Base-by-base conservation (phyloP, 306 rosid genomes). In the Medicago lupulina region DNA sequence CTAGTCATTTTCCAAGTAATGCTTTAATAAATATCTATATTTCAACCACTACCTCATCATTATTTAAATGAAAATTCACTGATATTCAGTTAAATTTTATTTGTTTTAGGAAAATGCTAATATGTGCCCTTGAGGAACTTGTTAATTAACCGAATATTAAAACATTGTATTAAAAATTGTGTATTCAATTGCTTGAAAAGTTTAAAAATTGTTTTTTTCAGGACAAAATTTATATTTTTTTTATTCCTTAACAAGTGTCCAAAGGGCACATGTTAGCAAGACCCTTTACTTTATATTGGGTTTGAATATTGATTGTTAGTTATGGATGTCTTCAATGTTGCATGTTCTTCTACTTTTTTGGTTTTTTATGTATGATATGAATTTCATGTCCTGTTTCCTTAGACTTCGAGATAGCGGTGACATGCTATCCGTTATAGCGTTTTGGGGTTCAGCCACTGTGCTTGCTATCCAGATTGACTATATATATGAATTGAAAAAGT, bases 351-450 rank as follows among this genome's bases (percentile, higher is more conserved):
- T 14, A 59, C 0, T 7, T 60, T 60, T 61, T 61, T 6, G 67
- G 21, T 61, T 61, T 14, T 14, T 31, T 60, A 15, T 28, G 12
- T 8, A 28, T 60, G 19, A 18, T 60, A 7, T 7, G 12, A 13
- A 15, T 28, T 60, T 60, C 12, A 14, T 60, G 67, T 60, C 12
- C 2, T 31, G 67, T 31, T 61, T 61, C 67, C 62, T 55, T 55
- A 4, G 62, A 18, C 15, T 55, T 55, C 2, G 10, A 60, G 12
- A 61, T 31, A 61, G 67, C 5, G 43, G 41, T 9, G 21, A 61
- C 40, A 61, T 61, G 43, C 19, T 31, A 31, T 8, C 43, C 8
- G 2, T 12, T 60, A 7, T 7, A 6, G 41, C 17, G 5, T 60
- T 60, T 60, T 31, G 12, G 43, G 43, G 19, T 11, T 34, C 43